Conservation (phyloP, 345 rosid species). For the Aquilaria malaccensis region DNA sequence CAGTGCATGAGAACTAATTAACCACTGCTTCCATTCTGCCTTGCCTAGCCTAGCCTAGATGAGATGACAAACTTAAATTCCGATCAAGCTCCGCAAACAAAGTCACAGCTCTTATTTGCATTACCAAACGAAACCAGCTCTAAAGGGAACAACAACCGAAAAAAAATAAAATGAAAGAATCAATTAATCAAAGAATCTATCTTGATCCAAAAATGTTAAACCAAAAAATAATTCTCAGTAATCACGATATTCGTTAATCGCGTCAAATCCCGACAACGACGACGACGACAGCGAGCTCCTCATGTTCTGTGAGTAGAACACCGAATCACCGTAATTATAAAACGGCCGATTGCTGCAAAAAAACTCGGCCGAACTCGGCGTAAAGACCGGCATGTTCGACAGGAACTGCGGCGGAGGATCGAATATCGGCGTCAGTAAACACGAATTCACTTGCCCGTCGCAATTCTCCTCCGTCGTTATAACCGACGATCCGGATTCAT, state of each 20-base stretch:
- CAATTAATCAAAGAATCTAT: no score
- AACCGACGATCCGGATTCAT: constrained; percentile 57
- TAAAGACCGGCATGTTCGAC: constrained; percentile 36
- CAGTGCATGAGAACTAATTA: no score
- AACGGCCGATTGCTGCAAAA: constrained; percentile 36
- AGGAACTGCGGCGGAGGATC: constrained; percentile 36
- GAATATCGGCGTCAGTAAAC: constrained; percentile 25
- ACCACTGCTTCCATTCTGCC: no score
- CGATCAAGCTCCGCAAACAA: no score
- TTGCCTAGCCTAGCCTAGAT: no score
- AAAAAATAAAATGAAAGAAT: no score
- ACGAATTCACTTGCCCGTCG: constrained; percentile 49
- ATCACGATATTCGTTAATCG: constrained; percentile 38
- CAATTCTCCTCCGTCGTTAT: constrained; percentile 64
- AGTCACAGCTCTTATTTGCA: no score
- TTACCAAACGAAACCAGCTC: no score
- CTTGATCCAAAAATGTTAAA: not conserved
- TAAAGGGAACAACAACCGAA: no score
- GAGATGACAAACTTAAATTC: no score
- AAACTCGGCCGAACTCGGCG: constrained; percentile 38
- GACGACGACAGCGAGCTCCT: constrained; percentile 42
- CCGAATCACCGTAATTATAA: constrained; percentile 36
- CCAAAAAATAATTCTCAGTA: constrained; percentile 4
- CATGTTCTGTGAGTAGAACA: constrained; percentile 39
- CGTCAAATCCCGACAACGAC: constrained; percentile 31